Evolutionary conservation across 495 filamentous ascomycete genomes (phyloP), one percentile per base, ranked within the genome.

Genomic region (Bacidia gigantensis): DNA sequence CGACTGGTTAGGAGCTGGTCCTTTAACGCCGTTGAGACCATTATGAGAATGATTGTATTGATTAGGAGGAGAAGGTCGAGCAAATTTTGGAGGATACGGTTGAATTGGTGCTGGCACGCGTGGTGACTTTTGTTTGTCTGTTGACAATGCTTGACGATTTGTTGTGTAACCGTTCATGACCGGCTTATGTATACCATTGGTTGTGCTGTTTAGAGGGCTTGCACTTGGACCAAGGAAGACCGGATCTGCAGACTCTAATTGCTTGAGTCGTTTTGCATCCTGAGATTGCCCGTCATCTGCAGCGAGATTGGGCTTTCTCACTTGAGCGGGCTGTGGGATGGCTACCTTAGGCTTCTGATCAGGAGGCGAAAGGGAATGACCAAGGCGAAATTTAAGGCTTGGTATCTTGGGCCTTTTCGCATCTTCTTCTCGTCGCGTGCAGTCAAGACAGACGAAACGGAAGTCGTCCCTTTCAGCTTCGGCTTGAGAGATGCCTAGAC

Each of bases 381-480:
- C 76, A 29, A 80, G 65, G 11, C 75, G 71, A 57, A 83, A 75
- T 54, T 83, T 85, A 45, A 92, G 67, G 50, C 86, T 84, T 46
- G 73, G 72, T 49, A 93, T 71, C 64, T 89, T 95, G 46, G 68
- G 84, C 46, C 62, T 64, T 50, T 75, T 77, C 12, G 76, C 71
- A 41, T 81, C 80, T 56, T 81, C 75, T 51, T 77, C 81, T 39
- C 78, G 79, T 43, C 74, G 74, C 59, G 78, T 77, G 67, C 92
- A 98, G 46, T 80, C 77, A 21, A 71, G 71, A 68, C 92, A 98
- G 48, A 95, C 69, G 63, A 95, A 95, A 50, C 86, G 81, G 62
- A 95, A 96, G 58, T 93, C 84, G 11, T 89, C 86, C 43, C 80
- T 72, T 49, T 95, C 87, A 3, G 87, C 90, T 52, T 86, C 83